Evolutionary conservation across 75 land plant species (phyloP).

Genomic region (Picea sitchensis): DNA sequence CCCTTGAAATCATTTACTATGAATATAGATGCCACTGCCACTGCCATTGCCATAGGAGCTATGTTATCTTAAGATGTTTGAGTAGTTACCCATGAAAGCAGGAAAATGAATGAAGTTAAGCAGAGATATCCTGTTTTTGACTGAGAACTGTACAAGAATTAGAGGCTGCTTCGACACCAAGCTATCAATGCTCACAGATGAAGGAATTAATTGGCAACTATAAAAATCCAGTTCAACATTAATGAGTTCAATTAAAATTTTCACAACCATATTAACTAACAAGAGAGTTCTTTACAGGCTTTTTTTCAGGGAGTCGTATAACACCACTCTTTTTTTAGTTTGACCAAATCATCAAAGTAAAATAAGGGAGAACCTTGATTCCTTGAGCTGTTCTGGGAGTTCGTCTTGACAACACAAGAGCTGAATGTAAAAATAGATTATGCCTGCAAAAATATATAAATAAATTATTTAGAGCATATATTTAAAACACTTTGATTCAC

Average conservation of each 20-base stretch:
- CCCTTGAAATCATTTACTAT: conserved; percentile 8
- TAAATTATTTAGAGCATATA: too few relatives aligned
- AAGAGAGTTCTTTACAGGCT: background rate
- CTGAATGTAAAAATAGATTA: conserved; percentile 44
- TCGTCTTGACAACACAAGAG: conserved; percentile 36
- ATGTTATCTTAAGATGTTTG: too few relatives aligned
- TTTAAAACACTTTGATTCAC: too few relatives aligned
- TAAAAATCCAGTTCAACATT: background rate
- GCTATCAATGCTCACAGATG: background rate
- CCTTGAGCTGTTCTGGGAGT: conserved; percentile 40
- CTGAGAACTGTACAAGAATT: background rate
- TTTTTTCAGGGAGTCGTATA: background rate
- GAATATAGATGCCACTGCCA: too few relatives aligned
- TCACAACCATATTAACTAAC: background rate
- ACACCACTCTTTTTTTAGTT: background rate
- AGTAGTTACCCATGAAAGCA: too few relatives aligned
- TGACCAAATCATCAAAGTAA: background rate
- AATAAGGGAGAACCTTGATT: conserved; percentile 14
- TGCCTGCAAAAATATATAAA: conserved; percentile 16
- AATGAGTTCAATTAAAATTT: background rate
- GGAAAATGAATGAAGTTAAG: too few relatives aligned
- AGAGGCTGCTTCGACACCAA: background rate
- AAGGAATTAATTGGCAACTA: background rate
- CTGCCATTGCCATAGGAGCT: too few relatives aligned
- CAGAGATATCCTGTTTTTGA: too few relatives aligned